Percentiles rank a stretch among this genome's conserved stretches.
phyloP scores from a whole-genome alignment of 2,329 filamentous ascomycete species.

The Reticulascus tulasneorum region DNA sequence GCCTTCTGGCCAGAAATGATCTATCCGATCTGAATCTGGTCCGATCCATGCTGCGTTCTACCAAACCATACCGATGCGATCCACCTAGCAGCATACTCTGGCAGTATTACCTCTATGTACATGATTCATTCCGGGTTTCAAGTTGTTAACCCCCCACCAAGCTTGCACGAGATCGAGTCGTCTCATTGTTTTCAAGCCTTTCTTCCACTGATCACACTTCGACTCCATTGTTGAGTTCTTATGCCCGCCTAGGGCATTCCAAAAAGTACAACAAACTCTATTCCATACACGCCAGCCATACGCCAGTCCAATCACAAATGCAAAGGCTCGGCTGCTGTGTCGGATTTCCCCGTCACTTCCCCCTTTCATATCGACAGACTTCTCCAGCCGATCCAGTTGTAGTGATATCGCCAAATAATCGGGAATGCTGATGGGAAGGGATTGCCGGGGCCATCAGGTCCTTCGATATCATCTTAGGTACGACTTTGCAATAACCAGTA shows the following conservation, averaged over 20 bases:
- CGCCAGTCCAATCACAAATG: slow-evolving; percentile 4
- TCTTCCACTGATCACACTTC: not conserved
- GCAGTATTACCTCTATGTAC: slow-evolving; percentile 13
- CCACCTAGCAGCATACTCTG: slow-evolving; percentile 12
- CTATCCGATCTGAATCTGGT: slow-evolving; percentile 9
- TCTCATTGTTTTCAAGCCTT: slow-evolving; percentile 1
- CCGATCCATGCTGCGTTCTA: too few species aligned
- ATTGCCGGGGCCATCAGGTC: slow-evolving; percentile 1
- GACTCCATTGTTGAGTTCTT: slow-evolving; percentile 3
- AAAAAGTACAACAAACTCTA: slow-evolving; percentile 9
- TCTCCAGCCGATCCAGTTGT: slow-evolving; percentile 4
- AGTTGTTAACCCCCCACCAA: slow-evolving; percentile 4
- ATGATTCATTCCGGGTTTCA: slow-evolving; percentile 5
- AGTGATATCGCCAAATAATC: slow-evolving; percentile 3
- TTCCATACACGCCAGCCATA: slow-evolving; percentile 14
- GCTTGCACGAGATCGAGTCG: not conserved
- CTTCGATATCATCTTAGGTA: not conserved
- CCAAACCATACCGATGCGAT: slow-evolving; percentile 9
- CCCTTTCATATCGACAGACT: slow-evolving; percentile 5
- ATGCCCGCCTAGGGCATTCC: slow-evolving; percentile 1
- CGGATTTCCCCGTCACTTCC: slow-evolving; percentile 4
- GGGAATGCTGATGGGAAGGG: slow-evolving; percentile 2
- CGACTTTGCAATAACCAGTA: slow-evolving; percentile 5
- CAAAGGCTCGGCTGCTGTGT: slow-evolving; percentile 4
- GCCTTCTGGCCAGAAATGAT: slow-evolving; percentile 17